Evolutionary conservation across 2,329 filamentous ascomycete species (phyloP).

Genomic region (Ceratocystis diversiconidia): DNA sequence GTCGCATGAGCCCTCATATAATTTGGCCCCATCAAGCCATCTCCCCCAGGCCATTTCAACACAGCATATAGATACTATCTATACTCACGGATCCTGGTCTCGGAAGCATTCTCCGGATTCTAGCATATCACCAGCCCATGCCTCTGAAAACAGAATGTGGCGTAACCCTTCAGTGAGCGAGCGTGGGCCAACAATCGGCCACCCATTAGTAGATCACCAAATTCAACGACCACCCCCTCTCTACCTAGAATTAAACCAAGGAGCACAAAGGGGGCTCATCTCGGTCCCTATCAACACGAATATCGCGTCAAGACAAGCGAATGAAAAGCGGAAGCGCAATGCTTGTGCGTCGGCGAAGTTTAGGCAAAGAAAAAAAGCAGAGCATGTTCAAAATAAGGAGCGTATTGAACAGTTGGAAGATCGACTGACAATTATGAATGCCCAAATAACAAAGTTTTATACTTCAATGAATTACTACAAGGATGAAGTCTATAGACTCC

Average conservation of each 20-base stretch:
- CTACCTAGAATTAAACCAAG: background rate
- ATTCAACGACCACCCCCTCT: background rate
- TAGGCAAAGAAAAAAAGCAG: conserved; percentile 59
- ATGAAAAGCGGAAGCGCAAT: conserved; percentile 75
- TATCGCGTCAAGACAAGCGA: conserved; percentile 58
- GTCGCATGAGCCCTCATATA: background rate
- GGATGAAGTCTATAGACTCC: conserved; percentile 1
- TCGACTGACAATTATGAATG: background rate
- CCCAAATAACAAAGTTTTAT: background rate
- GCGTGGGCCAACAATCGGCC: background rate
- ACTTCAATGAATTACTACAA: background rate
- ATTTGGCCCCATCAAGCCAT: background rate
- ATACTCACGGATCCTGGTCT: background rate
- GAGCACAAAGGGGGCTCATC: background rate
- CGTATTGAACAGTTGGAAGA: conserved; percentile 21
- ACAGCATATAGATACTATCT: background rate
- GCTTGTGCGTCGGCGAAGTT: conserved; percentile 65
- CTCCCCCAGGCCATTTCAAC: background rate
- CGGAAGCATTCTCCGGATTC: background rate
- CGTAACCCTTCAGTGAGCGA: background rate
- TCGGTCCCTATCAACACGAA: conserved; percentile 14
- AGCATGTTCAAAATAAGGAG: conserved; percentile 66
- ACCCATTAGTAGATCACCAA: background rate
- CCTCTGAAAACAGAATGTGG: background rate
- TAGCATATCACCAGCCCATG: background rate